Evolutionary conservation across 345 rosid genomes (phyloP).

Genomic region (Passiflora organensis): DNA sequence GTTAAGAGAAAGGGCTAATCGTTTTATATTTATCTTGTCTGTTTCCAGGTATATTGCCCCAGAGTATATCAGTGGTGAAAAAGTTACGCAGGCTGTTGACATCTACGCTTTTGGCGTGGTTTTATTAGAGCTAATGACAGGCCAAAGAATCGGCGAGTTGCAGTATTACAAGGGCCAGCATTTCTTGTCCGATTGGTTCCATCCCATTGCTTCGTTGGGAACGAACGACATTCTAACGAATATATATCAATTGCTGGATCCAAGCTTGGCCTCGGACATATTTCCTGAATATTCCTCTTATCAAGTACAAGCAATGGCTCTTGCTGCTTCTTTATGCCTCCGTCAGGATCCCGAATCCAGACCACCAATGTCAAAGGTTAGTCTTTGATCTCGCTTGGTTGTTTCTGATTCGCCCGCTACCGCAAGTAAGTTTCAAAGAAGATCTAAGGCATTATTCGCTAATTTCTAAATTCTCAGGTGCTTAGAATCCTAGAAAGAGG

Average conservation of each 20-base stretch:
- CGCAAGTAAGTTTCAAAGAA: neutral
- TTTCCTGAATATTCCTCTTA: constrained; percentile 21
- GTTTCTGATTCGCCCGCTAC: no score
- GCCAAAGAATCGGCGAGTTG: constrained; percentile 41
- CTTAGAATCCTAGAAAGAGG: constrained; percentile 59
- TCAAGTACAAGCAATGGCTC: constrained; percentile 45
- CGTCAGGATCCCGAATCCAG: constrained; percentile 46
- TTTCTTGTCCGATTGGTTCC: constrained; percentile 45
- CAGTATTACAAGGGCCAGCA: constrained; percentile 32
- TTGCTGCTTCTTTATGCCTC: constrained; percentile 47
- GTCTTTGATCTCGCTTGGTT: no score
- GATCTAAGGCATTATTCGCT: neutral
- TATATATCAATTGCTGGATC: constrained; percentile 35
- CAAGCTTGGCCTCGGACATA: constrained; percentile 30
- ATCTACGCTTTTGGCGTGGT: constrained; percentile 68
- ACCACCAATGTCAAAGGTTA: constrained; percentile 56
- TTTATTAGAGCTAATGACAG: constrained; percentile 56
- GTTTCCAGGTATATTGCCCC: constrained; percentile 57
- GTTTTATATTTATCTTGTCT: constrained; percentile 6
- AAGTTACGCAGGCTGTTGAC: constrained; percentile 45
- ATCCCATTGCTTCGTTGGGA: constrained; percentile 31
- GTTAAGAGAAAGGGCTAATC: neutral
- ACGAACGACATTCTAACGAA: constrained; percentile 26
- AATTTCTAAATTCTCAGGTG: constrained; percentile 12
- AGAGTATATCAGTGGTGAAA: constrained; percentile 48